Conservation (phyloP, 2,329 filamentous ascomycete species). For the Cladosporium sp. region DNA sequence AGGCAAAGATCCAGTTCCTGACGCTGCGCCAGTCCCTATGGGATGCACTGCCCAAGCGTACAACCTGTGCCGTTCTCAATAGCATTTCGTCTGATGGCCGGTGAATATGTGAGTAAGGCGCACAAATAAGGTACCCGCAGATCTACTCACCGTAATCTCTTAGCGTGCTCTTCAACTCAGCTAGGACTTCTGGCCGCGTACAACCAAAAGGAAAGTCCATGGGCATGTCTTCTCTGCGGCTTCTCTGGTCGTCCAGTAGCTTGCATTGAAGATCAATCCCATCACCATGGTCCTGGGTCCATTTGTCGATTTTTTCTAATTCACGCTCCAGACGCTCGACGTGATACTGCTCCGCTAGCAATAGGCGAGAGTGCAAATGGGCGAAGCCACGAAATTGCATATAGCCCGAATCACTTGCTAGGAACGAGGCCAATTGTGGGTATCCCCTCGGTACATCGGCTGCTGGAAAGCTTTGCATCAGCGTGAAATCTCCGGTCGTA, state of each 20-base stretch:
- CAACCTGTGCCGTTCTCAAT: conserved; percentile 38
- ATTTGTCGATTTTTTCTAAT: conserved; percentile 29
- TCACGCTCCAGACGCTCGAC: conserved; percentile 35
- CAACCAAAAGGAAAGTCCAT: conserved; percentile 5
- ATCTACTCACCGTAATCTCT: conserved; percentile 23
- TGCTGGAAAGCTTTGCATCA: too few species aligned
- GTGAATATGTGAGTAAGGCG: too few species aligned
- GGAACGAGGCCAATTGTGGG: conserved; percentile 36
- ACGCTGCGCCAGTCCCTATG: conserved; percentile 38
- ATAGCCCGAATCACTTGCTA: conserved; percentile 38
- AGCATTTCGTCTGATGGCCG: conserved; percentile 38
- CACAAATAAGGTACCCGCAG: too few species aligned
- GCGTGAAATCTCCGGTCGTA: too few species aligned
- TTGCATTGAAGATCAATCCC: conserved; percentile 9
- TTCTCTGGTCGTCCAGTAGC: conserved; percentile 18
- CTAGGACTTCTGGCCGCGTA: conserved; percentile 19
- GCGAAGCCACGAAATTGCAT: conserved; percentile 37
- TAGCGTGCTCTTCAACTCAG: conserved; percentile 20
- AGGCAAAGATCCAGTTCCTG: conserved; percentile 33
- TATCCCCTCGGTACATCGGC: conserved; percentile 37
- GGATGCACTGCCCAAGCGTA: too few species aligned
- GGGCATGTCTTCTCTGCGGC: conserved; percentile 13
- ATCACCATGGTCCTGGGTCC: conserved; percentile 16
- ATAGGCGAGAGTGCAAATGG: conserved; percentile 37
- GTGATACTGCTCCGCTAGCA: conserved; percentile 37